Base-by-base conservation (phyloP, 1,139 yeast species). In the Diutina ranongensis region DNA sequence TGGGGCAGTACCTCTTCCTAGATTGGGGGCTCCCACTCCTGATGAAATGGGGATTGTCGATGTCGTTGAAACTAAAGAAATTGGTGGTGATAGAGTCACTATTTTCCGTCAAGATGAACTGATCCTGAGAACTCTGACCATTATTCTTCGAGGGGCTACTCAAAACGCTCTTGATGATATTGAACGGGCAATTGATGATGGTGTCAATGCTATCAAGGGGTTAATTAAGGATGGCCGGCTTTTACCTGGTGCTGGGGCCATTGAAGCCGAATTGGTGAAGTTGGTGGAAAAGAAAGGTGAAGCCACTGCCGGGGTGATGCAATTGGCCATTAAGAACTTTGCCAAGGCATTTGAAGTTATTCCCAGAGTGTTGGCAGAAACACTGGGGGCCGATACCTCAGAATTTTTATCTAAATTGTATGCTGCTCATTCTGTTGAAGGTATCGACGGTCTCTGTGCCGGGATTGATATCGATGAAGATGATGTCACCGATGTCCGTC, bases 1-100 rank as follows among this genome's bases (percentile, higher is more conserved):
- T 67, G 97, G 97, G 45, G 97, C 97, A 40, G 84, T 97, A 19
- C 97, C 98, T 48, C 72, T 89, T 59, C 94, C 97, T 46, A 76
- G 97, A 64, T 74, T 94, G 49, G 97, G 96, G 53, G 95, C 96
- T 1, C 97, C 97, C 55, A 78, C 85, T 69, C 92, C 95, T 13
- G 96, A 89, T 58, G 97, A 92, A 65, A 76, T 85, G 73, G 98
- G 98, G 48, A 64, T 74, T 42, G 77, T 92, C 52, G 98, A 92
- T 62, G 64, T 83, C 25, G 92, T 94, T 46, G 95, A 86, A 68
- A 84, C 96, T 20, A 76, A 78, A 56, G 98, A 92, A 68, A 87
- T 92, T 59, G 98, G 98, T 54, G 97, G 97, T 47, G 97, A 94
- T 65, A 78, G 97, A 61, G 98, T 92, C 38, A 92, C 98, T 10